Evolutionary conservation across 129 eudicot species (phyloP).

Genomic region (Artemisia annua): DNA sequence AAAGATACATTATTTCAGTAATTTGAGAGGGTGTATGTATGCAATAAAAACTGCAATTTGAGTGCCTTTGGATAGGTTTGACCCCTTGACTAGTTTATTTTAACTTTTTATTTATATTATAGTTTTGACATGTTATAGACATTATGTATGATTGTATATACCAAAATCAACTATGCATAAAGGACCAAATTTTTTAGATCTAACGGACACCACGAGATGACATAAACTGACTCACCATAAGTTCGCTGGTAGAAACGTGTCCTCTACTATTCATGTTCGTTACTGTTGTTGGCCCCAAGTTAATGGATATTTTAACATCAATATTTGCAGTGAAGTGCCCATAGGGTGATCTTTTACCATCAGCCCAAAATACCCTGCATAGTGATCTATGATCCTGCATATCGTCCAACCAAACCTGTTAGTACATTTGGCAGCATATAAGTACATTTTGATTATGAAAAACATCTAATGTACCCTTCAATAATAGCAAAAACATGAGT

Average conservation of each 20-base stretch:
- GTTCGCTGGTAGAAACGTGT: slow-evolving; percentile 2
- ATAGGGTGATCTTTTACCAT: slow-evolving; percentile 17
- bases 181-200: neutral
- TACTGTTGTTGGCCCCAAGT: neutral
- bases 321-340: neutral
- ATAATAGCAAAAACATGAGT: too few relatives aligned
- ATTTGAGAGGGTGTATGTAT: too few relatives aligned
- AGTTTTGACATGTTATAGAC: neutral
- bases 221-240: slow-evolving; percentile 34
- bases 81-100: too few relatives aligned
- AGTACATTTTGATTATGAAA: neutral
- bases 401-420: slow-evolving; percentile 35
- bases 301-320: slow-evolving; percentile 5
- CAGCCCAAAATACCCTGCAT: slow-evolving; percentile 54
- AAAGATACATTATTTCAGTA: too few relatives aligned
- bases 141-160: too few relatives aligned
- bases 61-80: too few relatives aligned
- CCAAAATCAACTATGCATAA: too few relatives aligned
- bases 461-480: neutral
- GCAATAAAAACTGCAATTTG: too few relatives aligned
- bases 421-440: neutral
- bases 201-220: neutral
- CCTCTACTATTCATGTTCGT: too few relatives aligned
- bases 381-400: slow-evolving; percentile 58
- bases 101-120: too few relatives aligned